Percentiles rank a stretch among this genome's conserved stretches.
Evolutionary conservation across 768 basidiomycete genomes (phyloP).

Genomic region (Lepiota brunneoincarnata): DNA sequence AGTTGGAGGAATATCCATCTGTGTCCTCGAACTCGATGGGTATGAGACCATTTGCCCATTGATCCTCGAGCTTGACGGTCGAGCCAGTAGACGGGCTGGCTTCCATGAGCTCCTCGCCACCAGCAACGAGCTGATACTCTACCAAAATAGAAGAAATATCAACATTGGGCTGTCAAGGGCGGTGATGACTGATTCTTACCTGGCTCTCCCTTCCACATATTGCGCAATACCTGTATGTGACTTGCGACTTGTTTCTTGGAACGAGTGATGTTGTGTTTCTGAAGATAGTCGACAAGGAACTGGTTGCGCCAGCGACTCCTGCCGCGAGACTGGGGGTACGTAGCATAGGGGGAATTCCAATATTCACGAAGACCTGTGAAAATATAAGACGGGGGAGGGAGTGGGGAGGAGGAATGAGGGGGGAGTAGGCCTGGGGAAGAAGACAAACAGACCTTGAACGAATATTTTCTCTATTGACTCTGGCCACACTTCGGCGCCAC

Average conservation of each 20-base stretch:
- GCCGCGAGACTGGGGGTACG: conserved; percentile 67
- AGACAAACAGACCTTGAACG: conserved; percentile 54
- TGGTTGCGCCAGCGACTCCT: conserved; percentile 83
- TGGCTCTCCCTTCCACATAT: conserved; percentile 86
- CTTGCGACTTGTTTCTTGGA: conserved; percentile 90
- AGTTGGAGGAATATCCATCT: conserved; percentile 34
- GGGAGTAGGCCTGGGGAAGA: neutral
- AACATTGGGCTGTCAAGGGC: conserved; percentile 3
- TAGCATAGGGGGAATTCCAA: conserved; percentile 80
- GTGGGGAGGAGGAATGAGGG: conserved; percentile 4
- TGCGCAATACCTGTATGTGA: conserved; percentile 80
- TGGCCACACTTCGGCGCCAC: conserved; percentile 81
- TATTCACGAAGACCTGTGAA: conserved; percentile 66
- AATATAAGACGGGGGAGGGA: conserved; percentile 6
- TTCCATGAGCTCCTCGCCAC: conserved; percentile 71
- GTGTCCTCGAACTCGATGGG: conserved; percentile 44
- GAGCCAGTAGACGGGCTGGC: conserved; percentile 35
- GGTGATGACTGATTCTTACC: conserved; percentile 36
- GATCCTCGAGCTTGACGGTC: conserved; percentile 56
- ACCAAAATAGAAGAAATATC: conserved; percentile 13
- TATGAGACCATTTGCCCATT: conserved; percentile 37
- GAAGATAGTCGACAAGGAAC: conserved; percentile 79
- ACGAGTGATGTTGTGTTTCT: conserved; percentile 64
- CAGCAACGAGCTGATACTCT: conserved; percentile 81
- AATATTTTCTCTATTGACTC: conserved; percentile 75